These are phyloP conservation scores for Boletus calvinii DNA, from an alignment of 1,284 basidiomycete genomes.

Conservation along the genomic window DNA sequence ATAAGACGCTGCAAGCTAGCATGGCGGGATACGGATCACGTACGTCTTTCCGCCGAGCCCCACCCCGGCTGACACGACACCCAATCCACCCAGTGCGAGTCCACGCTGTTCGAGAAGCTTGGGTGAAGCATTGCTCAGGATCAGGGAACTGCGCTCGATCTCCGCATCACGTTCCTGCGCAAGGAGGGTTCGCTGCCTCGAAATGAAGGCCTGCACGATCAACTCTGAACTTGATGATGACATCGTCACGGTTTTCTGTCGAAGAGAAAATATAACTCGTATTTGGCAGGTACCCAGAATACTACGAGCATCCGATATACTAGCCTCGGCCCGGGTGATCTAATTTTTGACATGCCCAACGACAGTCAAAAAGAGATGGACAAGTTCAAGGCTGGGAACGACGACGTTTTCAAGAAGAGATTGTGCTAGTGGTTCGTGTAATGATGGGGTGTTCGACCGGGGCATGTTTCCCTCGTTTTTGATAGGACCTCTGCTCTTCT, in stretches of 20 bases:
- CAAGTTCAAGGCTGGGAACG: too few relatives aligned
- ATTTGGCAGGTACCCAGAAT: not conserved
- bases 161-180: constrained; percentile 78
- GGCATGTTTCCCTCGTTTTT: too few relatives aligned
- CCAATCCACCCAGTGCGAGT: constrained; percentile 74
- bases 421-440: too few relatives aligned
- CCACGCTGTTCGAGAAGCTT: constrained; percentile 88
- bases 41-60: constrained; percentile 92
- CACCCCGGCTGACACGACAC: constrained; percentile 67
- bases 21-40: constrained; percentile 23
- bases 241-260: constrained; percentile 5
- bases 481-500: too few relatives aligned
- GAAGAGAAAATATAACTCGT: not conserved
- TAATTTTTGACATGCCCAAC: too few relatives aligned
- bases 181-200: constrained; percentile 69
- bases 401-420: too few relatives aligned
- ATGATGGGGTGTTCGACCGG: too few relatives aligned
- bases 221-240: constrained; percentile 30
- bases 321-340: too few relatives aligned
- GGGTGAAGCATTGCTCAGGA: constrained; percentile 82
- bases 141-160: constrained; percentile 74
- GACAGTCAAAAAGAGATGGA: too few relatives aligned
- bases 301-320: too few relatives aligned
- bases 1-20: constrained; percentile 2
- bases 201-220: constrained; percentile 62